Conservation (phyloP, 1,139 yeast genomes). For the Saccharomyces hybrid region DNA sequence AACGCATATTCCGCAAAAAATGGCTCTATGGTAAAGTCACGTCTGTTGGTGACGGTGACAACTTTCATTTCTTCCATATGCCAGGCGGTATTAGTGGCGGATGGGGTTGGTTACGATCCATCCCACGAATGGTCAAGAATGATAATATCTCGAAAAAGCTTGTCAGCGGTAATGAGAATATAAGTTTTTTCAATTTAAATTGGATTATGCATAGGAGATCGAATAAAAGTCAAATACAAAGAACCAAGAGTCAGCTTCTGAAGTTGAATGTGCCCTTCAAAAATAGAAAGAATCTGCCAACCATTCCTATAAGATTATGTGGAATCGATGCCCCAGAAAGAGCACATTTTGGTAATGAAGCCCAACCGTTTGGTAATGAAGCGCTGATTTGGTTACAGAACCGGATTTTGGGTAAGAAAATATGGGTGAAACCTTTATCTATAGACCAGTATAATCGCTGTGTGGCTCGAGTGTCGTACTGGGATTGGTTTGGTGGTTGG, state of each 20-base stretch:
- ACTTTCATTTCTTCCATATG: constrained; percentile 82
- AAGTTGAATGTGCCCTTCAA: constrained; percentile 36
- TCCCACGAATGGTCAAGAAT: constrained; percentile 34
- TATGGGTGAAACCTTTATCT: constrained; percentile 69
- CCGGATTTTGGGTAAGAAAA: constrained; percentile 56
- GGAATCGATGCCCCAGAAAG: constrained; percentile 98
- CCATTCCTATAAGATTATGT: constrained; percentile 60
- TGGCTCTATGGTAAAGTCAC: constrained; percentile 73
- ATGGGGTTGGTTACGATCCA: constrained; percentile 81
- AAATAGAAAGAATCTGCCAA: constrained; percentile 45
- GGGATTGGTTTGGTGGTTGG: constrained; percentile 54
- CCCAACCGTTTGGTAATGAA: constrained; percentile 83
- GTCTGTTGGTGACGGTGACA: constrained; percentile 95
- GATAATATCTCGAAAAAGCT: constrained; percentile 2
- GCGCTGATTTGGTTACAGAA: constrained; percentile 69
- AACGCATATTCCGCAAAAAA: constrained; percentile 34
- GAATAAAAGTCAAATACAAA: constrained; percentile 1
- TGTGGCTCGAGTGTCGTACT: constrained; percentile 72
- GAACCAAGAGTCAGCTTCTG: constrained; percentile 8
- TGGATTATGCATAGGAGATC: constrained; percentile 3
- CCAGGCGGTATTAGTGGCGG: constrained; percentile 88
- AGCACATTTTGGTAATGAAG: constrained; percentile 89
- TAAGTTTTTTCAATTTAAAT: neutral
- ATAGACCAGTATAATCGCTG: constrained; percentile 86
- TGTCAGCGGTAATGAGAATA: neutral